Percentiles rank a stretch among this genome's conserved stretches.
These are phyloP conservation scores for Pseudodiploospora longispora DNA, from an alignment of 2,329 filamentous ascomycete genomes.

Conservation along the genomic window DNA sequence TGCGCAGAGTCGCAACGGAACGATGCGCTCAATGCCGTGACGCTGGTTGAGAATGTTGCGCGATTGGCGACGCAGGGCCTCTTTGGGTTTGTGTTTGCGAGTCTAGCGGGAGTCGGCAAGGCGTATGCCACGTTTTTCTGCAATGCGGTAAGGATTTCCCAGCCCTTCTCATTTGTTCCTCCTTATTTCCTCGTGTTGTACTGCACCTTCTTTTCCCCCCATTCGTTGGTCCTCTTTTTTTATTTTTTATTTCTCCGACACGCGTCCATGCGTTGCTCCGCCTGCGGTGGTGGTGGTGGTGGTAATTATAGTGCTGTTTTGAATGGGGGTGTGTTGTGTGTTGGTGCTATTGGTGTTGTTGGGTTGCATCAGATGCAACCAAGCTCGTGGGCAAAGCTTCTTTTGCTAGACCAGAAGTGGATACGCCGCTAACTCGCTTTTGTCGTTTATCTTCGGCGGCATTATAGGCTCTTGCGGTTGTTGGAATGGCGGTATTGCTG, in stretches of 20 bases:
- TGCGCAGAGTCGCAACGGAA: conserved; percentile 51
- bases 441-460: conserved; percentile 7
- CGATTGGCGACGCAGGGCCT: conserved; percentile 54
- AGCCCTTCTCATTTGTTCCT: conserved; percentile 2
- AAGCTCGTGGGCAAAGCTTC: too few species aligned
- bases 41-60: conserved; percentile 62
- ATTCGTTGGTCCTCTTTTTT: neutral
- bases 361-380: too few species aligned
- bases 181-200: too few species aligned
- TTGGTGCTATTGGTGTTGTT: too few species aligned
- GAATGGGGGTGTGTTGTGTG: too few species aligned
- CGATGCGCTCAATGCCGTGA: conserved; percentile 62
- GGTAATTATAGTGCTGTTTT: too few species aligned
- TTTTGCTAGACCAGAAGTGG: too few species aligned
- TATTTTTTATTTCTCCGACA: neutral
- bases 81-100: conserved; percentile 60
- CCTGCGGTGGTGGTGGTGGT: too few species aligned
- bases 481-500: conserved; percentile 32
- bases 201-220: neutral
- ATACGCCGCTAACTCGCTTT: neutral
- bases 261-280: too few species aligned
- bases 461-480: conserved; percentile 40
- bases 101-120: conserved; percentile 50
- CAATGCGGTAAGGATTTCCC: conserved; percentile 45
- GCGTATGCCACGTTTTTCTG: conserved; percentile 57